These are phyloP conservation scores for Gremmenia infestans DNA, from an alignment of 2,329 filamentous ascomycete genomes.

Conservation along the genomic window DNA sequence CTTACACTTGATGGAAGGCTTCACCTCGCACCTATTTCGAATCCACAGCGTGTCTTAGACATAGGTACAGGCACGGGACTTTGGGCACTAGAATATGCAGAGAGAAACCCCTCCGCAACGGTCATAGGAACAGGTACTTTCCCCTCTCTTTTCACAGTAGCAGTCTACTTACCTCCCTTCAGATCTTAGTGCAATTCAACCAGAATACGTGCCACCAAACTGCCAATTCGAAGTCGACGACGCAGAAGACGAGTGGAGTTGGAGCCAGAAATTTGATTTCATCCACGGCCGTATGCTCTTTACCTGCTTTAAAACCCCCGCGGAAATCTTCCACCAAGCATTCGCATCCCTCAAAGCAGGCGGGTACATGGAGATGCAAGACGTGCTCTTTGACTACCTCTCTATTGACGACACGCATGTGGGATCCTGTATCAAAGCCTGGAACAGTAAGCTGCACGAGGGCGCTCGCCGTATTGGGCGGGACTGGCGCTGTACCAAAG, in stretches of 20 bases:
- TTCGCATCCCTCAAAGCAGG: conserved; percentile 33
- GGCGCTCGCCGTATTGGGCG: conserved; percentile 12
- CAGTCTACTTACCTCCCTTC: neutral
- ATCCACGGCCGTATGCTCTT: conserved; percentile 13
- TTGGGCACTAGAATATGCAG: conserved; percentile 21
- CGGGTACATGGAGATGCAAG: conserved; percentile 39
- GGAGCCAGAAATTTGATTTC: conserved; percentile 9
- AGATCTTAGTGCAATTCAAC: conserved; percentile 12
- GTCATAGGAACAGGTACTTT: conserved; percentile 8
- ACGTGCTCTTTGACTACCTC: conserved; percentile 2
- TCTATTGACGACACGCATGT: conserved; percentile 4
- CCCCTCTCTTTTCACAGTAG: neutral
- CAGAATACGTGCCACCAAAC: conserved; percentile 38
- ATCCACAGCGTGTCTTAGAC: conserved; percentile 20
- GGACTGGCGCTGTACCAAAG: conserved; percentile 28
- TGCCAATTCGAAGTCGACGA: conserved; percentile 48
- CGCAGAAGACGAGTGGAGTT: conserved; percentile 35
- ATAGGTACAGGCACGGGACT: conserved; percentile 31
- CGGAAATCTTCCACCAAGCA: neutral
- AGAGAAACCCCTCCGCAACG: conserved; percentile 4
- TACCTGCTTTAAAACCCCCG: conserved; percentile 6
- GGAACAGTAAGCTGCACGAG: conserved; percentile 16
- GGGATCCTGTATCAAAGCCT: conserved; percentile 11
- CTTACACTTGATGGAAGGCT: conserved; percentile 13
- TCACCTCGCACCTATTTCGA: conserved; percentile 8